Percentiles rank a stretch among this genome's conserved stretches.
Evolutionary conservation across 345 rosid species (phyloP).

Genomic region (Populus pruinosa): DNA sequence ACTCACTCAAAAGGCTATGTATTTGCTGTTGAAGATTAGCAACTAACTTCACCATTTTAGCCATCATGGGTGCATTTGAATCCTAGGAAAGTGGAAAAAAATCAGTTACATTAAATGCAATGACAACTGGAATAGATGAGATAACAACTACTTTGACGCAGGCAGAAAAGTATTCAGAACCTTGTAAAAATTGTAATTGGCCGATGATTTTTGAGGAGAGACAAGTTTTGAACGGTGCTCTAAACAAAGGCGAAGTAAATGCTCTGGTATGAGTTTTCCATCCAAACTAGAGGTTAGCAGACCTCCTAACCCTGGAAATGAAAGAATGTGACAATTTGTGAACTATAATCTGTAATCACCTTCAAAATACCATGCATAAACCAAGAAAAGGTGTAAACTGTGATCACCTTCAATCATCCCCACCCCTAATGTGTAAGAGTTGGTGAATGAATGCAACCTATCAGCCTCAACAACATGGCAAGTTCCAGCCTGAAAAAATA

Average conservation of each 20-base stretch:
- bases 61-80: slow-evolving; percentile 62
- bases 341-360: slow-evolving; percentile 37
- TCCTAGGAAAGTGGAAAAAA: slow-evolving; percentile 43
- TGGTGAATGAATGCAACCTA: slow-evolving; percentile 55
- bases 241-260: slow-evolving; percentile 64
- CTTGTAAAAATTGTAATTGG: slow-evolving; percentile 83
- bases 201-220: slow-evolving; percentile 35
- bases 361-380: slow-evolving; percentile 10
- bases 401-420: slow-evolving; percentile 65
- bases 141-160: neutral
- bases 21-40: slow-evolving; percentile 40
- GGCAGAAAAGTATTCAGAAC: slow-evolving; percentile 28
- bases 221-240: slow-evolving; percentile 48
- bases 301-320: slow-evolving; percentile 58
- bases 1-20: slow-evolving; percentile 49
- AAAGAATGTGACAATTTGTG: neutral
- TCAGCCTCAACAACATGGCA: slow-evolving; percentile 48
- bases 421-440: slow-evolving; percentile 70
- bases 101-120: slow-evolving; percentile 2
- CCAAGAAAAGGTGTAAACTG: neutral
- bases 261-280: slow-evolving; percentile 77
- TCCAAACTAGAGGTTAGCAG: slow-evolving; percentile 60
- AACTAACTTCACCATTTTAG: slow-evolving; percentile 71
- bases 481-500: slow-evolving; percentile 54
- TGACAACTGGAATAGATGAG: slow-evolving; percentile 3